Evolutionary conservation across 768 basidiomycete genomes (phyloP), one percentile per base, ranked within the genome.

Genomic region (Xanthoconium stramineum): DNA sequence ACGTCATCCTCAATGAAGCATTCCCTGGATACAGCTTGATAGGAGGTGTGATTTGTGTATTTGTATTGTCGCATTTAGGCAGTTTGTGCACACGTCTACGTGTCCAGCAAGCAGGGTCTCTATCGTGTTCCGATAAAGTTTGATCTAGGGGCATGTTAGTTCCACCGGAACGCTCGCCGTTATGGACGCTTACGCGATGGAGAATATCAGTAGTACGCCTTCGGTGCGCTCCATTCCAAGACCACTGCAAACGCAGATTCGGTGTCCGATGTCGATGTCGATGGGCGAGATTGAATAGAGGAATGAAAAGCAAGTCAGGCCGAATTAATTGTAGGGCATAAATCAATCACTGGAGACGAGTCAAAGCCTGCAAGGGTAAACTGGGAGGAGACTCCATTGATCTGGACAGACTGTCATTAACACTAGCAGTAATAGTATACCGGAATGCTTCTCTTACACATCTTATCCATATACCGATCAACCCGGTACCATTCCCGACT

Each of bases 241-340:
- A 28, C 59, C 54, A 33, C 49, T 36, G 5, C 68, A 64, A 35
- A 69, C 45, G 50, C 56, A 58, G 29, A 69, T 53, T 20, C 64
- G 5, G 61, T 60, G 9, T 68, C 68, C 28, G 57, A 12, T 3
- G 44, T 29, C 12, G 46, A 28, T n/a, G n/a, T n/a, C n/a, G n/a
- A n/a, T 17, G 44, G 46, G 38, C 39, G 24, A 24, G 24, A 24
- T 24, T 4, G 47, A 49, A 33, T 13, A 48, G 10, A n/a, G 65
- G 68, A 5, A 69, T 47, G 50, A 67, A 69, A 33, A 69, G 61
- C n/a, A 69, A 36, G n/a, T 59, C 62, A 17, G 68, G 70, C 47
- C 60, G 65, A 15, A 66, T 59, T 13, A 65, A 14, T 13, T 55
- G 51, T 13, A 69, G 42, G 24, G 24, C 24, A 24, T 24, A 24